A percentile compares a stretch with the other conserved stretches of the same genome.
Evolutionary conservation across 768 basidiomycete species (phyloP).

Genomic region (Agaricus sinodeliciosus): DNA sequence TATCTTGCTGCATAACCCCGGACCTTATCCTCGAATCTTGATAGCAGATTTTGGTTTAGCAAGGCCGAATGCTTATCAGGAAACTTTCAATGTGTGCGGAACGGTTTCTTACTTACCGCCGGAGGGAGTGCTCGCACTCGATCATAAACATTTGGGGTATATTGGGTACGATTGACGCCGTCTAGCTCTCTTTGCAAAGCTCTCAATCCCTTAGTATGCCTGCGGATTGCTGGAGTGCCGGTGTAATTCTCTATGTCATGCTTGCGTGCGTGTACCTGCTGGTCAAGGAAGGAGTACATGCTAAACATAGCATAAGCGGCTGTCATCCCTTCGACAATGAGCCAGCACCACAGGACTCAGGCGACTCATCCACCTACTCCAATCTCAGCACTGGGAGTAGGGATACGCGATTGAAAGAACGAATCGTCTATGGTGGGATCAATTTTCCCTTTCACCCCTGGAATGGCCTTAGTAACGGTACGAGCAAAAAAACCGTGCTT

Average conservation of each 20-base stretch:
- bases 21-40: slow-evolving; percentile 76
- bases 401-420: slow-evolving; percentile 44
- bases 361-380: neutral
- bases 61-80: slow-evolving; percentile 69
- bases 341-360: slow-evolving; percentile 9
- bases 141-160: slow-evolving; percentile 68
- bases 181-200: neutral
- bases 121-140: slow-evolving; percentile 75
- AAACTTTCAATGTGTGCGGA: slow-evolving; percentile 83
- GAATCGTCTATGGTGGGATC: slow-evolving; percentile 58
- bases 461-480: slow-evolving; percentile 54
- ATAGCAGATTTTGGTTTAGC: slow-evolving; percentile 88
- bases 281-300: too few relatives aligned
- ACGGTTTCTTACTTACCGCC: slow-evolving; percentile 83
- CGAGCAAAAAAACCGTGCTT: slow-evolving; percentile 9
- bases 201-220: slow-evolving; percentile 52
- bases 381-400: slow-evolving; percentile 1
- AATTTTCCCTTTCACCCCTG: slow-evolving; percentile 53
- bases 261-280: slow-evolving; percentile 51
- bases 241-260: slow-evolving; percentile 79
- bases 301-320: slow-evolving; percentile 37
- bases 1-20: slow-evolving; percentile 71
- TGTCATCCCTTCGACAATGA: slow-evolving; percentile 74
- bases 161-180: slow-evolving; percentile 29
- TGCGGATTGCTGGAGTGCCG: slow-evolving; percentile 88